Percentiles rank a stretch among this genome's conserved stretches.
Conservation (phyloP, 257 asterid genomes). For the Salvia miltiorrhiza region DNA sequence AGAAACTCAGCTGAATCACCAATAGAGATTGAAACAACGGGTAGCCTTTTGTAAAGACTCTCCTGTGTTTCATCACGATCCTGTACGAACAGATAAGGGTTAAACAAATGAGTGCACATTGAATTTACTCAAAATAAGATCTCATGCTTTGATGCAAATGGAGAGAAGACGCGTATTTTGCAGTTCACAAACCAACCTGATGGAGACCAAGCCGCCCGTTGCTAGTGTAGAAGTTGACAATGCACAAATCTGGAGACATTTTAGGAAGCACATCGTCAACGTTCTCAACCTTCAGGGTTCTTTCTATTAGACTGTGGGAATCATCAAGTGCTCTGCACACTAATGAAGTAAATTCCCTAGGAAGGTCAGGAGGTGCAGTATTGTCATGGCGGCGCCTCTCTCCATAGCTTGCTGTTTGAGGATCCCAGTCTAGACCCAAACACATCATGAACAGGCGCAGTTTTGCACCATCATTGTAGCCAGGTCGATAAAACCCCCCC, state of each 20-base stretch:
- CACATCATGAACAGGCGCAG: slow-evolving; percentile 69
- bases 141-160: not conserved
- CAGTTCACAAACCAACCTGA: slow-evolving; percentile 39
- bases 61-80: slow-evolving; percentile 56
- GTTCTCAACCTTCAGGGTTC: slow-evolving; percentile 3
- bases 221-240: slow-evolving; percentile 49
- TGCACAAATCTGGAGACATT: slow-evolving; percentile 64
- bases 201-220: slow-evolving; percentile 68
- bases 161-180: not conserved
- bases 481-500: slow-evolving; percentile 67
- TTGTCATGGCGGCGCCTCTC: slow-evolving; percentile 39
- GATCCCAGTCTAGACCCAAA: slow-evolving; percentile 69
- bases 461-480: slow-evolving; percentile 57
- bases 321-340: slow-evolving; percentile 34
- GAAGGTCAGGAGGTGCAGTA: slow-evolving; percentile 43
- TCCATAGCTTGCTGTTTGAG: slow-evolving; percentile 47
- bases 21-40: slow-evolving; percentile 59
- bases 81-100: slow-evolving; percentile 23
- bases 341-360: slow-evolving; percentile 36
- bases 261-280: slow-evolving; percentile 43
- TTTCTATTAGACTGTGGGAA: slow-evolving; percentile 37
- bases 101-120: not conserved
- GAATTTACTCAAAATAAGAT: not conserved
- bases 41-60: slow-evolving; percentile 47
- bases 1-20: slow-evolving; percentile 73